These are phyloP conservation scores for Blastobotrys parvus DNA, from an alignment of 805 yeast genomes.

Conservation along the genomic window DNA sequence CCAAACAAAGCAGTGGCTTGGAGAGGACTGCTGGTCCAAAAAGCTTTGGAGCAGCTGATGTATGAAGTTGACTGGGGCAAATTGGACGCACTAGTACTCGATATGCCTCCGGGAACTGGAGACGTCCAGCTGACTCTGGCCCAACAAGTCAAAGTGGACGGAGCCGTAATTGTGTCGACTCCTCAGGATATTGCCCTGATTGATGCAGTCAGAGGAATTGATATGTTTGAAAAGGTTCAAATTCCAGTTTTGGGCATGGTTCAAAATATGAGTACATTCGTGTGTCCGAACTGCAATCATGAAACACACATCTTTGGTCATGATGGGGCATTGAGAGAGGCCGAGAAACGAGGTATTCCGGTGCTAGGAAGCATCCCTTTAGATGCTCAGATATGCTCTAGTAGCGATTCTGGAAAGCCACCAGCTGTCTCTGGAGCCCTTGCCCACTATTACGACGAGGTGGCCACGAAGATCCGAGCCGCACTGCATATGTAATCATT, in stretches of 20 bases:
- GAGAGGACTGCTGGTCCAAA: slow-evolving; percentile 84
- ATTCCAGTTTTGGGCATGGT: slow-evolving; percentile 71
- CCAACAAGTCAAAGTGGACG: slow-evolving; percentile 67
- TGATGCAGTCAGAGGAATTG: slow-evolving; percentile 72
- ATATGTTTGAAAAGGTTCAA: slow-evolving; percentile 64
- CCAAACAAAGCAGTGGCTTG: slow-evolving; percentile 63
- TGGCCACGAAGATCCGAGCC: slow-evolving; percentile 36
- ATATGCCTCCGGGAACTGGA: slow-evolving; percentile 91
- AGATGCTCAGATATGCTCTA: slow-evolving; percentile 47
- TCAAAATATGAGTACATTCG: slow-evolving; percentile 71
- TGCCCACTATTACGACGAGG: slow-evolving; percentile 37
- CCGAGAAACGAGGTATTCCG: slow-evolving; percentile 37
- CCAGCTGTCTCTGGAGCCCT: slow-evolving; percentile 37
- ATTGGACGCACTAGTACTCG: slow-evolving; percentile 63
- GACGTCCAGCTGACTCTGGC: slow-evolving; percentile 79
- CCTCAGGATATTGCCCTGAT: slow-evolving; percentile 79
- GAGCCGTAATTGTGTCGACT: slow-evolving; percentile 75
- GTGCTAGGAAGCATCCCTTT: slow-evolving; percentile 64
- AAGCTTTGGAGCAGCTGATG: slow-evolving; percentile 74
- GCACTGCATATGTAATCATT: too few species aligned
- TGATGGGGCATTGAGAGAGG: slow-evolving; percentile 48
- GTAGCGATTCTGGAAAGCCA: slow-evolving; percentile 61
- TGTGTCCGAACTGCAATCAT: slow-evolving; percentile 70
- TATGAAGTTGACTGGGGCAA: slow-evolving; percentile 72
- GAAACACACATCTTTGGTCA: slow-evolving; percentile 68